A percentile compares a stretch with the other conserved stretches of the same genome.
phyloP scores from a whole-genome alignment of 192 early-diverging fungal species.

The Phycomyces blakesleeanus region DNA sequence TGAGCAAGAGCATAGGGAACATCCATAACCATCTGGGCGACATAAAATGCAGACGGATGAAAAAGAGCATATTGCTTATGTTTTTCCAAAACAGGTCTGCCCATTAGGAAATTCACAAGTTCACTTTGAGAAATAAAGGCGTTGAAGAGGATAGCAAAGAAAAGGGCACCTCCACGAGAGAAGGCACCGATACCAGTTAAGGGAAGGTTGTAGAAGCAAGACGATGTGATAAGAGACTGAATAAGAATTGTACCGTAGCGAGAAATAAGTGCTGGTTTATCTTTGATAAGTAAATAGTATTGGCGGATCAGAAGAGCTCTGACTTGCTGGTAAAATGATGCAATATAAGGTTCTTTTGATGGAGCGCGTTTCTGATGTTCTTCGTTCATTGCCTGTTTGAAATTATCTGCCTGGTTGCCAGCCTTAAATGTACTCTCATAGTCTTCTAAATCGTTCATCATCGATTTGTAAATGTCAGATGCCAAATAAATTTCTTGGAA shows the following conservation, averaged over 20 bases:
- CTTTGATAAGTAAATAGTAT: conserved; percentile 56
- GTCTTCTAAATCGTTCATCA: conserved; percentile 38
- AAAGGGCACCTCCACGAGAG: conserved; percentile 78
- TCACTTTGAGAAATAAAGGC: conserved; percentile 62
- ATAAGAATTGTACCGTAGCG: conserved; percentile 48
- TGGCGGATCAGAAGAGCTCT: conserved; percentile 58
- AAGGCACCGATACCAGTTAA: conserved; percentile 60
- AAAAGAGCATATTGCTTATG: conserved; percentile 73
- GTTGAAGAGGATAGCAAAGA: conserved; percentile 55
- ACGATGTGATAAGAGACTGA: conserved; percentile 71
- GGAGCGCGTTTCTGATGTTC: conserved; percentile 52
- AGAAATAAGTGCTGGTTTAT: conserved; percentile 47
- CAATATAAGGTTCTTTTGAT: conserved; percentile 55
- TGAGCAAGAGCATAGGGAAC: conserved; percentile 46
- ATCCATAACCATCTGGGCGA: conserved; percentile 53
- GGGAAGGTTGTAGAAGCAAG: conserved; percentile 64
- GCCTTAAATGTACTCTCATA: conserved; percentile 38
- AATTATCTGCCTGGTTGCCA: conserved; percentile 26
- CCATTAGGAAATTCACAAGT: conserved; percentile 64
- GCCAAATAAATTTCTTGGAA: conserved; percentile 55
- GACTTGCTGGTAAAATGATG: conserved; percentile 65
- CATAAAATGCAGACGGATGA: conserved; percentile 54
- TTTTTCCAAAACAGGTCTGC: conserved; percentile 72
- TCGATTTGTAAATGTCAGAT: conserved; percentile 39
- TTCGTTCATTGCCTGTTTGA: conserved; percentile 49